Base-by-base conservation (phyloP, 225 moss, liverwort and hornwort species). In the Polytrichum formosum region DNA sequence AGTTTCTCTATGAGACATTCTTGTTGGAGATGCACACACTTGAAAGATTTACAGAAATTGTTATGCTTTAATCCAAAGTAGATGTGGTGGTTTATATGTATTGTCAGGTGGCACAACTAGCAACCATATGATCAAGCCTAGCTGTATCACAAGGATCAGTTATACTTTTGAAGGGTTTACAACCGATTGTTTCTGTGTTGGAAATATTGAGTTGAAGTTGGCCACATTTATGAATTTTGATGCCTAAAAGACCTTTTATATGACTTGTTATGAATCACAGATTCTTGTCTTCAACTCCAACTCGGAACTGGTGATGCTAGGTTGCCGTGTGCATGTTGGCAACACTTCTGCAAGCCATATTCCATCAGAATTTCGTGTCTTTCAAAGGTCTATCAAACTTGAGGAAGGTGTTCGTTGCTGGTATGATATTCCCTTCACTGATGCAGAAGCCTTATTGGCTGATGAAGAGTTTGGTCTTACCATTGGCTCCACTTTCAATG, bases 321-420 rank as follows among this genome's bases (percentile, higher is more conserved):
- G 98, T 70, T 94, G 94, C 81, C 92, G 98, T 61, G 91, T 93
- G 80, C 98, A 94, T 81, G 94, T 99, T 56, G 98, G 98, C 67
- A 94, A 99, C 68, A 99, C 94, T 72, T 91, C 98, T 79, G 98
- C 98, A 62, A 94, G 94, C 70, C 98, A 99, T 75, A 94, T 99
- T 64, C 98, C 98, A 18, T 92, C 98, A 55, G 98, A 99, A 73
- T 75, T 99, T 68, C 91, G 98, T 63, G 72, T 99, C 29, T 99
- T 93, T 72, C 98, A 99, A 66, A 90, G 98, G 71, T 90, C 91
- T 64, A 60, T 94, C 67, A 85, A 71, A 77, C 83, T 99, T 33
- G 98, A 99, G 85, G 98, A 99, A 83, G 94, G 98, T 26, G 91
- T 94, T 68, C 88, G 98, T 67, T 94, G 94, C 81, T 99, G 98